Evolutionary conservation across 495 filamentous ascomycete species (phyloP), one percentile per base, ranked within the genome.

Genomic region (Penicillium fimorum): DNA sequence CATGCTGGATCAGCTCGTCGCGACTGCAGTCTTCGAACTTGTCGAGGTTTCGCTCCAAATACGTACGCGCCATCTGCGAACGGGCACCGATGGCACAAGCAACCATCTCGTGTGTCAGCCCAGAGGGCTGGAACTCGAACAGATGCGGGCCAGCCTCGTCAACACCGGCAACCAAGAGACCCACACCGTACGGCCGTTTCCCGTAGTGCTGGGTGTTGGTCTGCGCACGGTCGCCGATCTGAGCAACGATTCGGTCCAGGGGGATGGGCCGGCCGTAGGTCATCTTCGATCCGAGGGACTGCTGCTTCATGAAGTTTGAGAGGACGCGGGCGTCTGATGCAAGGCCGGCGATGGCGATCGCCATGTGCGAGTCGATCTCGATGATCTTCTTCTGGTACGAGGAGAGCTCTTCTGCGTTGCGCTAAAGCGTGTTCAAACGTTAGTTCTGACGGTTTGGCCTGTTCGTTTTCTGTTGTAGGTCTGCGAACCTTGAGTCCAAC

Each of bases 341-440:
- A 56, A 98, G 90, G 58, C 94, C 94, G 65, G 94, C 94, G 70
- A 98, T 93, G 64, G 93, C 91, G 70, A 97, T 84, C 63, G 92
- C 94, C 66, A 94, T 87, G 77, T 98, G 95, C 64, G 89, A 86
- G 76, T 98, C 94, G 77, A 98, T 89, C 66, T 84, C 86, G 76
- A 98, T 97, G 68, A 98, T 85, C 81, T 98, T 98, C 82, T 96
- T 97, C 77, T 98, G 94, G 80, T 98, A 98, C 45, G 95, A 97
- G 53, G 95, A 97, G 58, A 98, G 89, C 76, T 98, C 94, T 87
- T 98, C 94, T 68, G 94, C 94, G 65, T 97, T 97, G 71, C 94
- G 86, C 94, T 98, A 68, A 12, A n/a, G 10, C 38, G 3, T 4
- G 37, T 49, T 44, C 38, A 24, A 43, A 60, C 37, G 47, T 43